Conservation (phyloP, 306 rosid species). For the Cucurbita maxima region DNA sequence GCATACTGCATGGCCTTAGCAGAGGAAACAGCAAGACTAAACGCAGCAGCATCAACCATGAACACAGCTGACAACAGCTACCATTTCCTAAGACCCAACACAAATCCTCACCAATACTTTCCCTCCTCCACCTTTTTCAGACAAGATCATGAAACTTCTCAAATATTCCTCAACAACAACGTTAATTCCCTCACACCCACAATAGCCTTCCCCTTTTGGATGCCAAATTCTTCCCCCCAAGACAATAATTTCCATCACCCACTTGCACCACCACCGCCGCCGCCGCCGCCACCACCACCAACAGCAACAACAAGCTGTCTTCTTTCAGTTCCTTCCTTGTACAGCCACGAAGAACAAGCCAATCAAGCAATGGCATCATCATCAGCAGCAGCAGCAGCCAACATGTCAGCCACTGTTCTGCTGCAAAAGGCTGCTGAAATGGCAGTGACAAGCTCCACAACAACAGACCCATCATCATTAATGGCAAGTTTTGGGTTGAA, state of each 20-base stretch:
- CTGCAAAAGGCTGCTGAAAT: slow-evolving; percentile 1
- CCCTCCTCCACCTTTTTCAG: slow-evolving; percentile 37
- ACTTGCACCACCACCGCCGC: not conserved
- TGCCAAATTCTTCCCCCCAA: slow-evolving; percentile 1
- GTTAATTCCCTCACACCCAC: not conserved
- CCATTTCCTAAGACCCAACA: not conserved
- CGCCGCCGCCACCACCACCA: not conserved
- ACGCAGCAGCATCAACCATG: slow-evolving; percentile 30
- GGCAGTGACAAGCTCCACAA: slow-evolving; percentile 6
- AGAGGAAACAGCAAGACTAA: slow-evolving; percentile 83
- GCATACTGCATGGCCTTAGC: slow-evolving; percentile 89
- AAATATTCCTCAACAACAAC: not conserved
- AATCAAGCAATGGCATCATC: not conserved
- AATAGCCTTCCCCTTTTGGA: slow-evolving; percentile 22
- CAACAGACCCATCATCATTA: slow-evolving; percentile 18
- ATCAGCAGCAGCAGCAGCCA: not conserved
- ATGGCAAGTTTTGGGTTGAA: not conserved
- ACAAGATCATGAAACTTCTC: slow-evolving; percentile 14
- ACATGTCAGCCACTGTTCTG: not conserved
- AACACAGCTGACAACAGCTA: slow-evolving; percentile 11
- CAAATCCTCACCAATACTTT: slow-evolving; percentile 26
- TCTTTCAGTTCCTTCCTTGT: not conserved
- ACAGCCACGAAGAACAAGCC: not conserved
- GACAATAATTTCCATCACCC: not conserved
- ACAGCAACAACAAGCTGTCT: not conserved